A percentile compares a stretch with the other conserved stretches of the same genome.
phyloP scores from a whole-genome alignment of 2,329 filamentous ascomycete genomes.

The Coniochaeta sp. region DNA sequence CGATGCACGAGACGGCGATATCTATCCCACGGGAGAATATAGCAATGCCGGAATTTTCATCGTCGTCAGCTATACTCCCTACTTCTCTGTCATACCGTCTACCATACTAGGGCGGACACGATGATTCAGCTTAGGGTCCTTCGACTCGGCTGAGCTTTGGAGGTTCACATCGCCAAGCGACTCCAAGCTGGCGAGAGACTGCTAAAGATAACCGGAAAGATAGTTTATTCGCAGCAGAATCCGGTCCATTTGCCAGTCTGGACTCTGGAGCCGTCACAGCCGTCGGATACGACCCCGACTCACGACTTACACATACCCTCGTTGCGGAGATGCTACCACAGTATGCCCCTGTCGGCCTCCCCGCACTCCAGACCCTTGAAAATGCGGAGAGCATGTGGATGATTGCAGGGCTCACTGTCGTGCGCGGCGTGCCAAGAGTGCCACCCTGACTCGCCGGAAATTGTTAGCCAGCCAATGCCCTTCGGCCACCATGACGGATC shows the following conservation, averaged over 20 bases:
- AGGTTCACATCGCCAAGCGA: neutral
- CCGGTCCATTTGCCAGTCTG: neutral
- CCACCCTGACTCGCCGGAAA: constrained; percentile 1
- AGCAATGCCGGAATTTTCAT: neutral
- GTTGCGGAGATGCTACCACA: too few relatives aligned
- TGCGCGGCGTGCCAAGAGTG: neutral
- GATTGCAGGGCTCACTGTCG: neutral
- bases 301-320: too few relatives aligned
- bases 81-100: too few relatives aligned
- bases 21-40: neutral
- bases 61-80: neutral
- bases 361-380: neutral
- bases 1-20: neutral
- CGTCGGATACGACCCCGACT: too few relatives aligned
- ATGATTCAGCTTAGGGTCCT: neutral
- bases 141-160: neutral
- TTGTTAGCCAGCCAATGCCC: neutral
- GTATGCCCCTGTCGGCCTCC: neutral
- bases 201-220: neutral
- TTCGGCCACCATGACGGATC: neutral
- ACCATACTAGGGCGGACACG: too few relatives aligned
- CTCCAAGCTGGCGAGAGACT: neutral
- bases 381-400: neutral
- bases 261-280: neutral
- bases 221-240: neutral